Base-by-base conservation (phyloP, 805 yeast species). In the Kazachstania viticola region DNA sequence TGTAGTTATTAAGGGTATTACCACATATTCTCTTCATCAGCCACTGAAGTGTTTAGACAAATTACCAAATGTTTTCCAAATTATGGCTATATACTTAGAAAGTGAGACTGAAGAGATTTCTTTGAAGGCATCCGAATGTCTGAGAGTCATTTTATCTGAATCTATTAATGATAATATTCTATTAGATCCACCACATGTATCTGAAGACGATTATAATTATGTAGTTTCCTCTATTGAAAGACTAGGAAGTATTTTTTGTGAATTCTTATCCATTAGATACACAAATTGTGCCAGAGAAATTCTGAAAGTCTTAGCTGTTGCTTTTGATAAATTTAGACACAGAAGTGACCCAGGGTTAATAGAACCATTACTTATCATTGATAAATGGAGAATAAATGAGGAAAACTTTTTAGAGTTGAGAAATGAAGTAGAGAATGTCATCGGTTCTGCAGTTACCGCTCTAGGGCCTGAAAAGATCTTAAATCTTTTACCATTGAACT, bases 401-500 rank as follows among this genome's bases (percentile, higher is more conserved):
- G 64, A 69, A 21, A 74, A 66, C 34, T 54, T 48, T 29, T 37
- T 48, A 25, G 72, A 75, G 19, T 77, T 79, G 46, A 75, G 80
- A 42, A 69, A 67, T 33, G 88, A 79, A 45, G 78, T 88, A 17
- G 98, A 91, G 53, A 65, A 65, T 17, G 87, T 82, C 3, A 70
- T 91, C 39, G 75, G 83, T 13, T 71, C 84, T 21, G 85, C 93
- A 1, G 74, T 91, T 34, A 54, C 80, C 2, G 71, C 79, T 4
- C 56, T 87, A 54, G 98, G 98, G 3, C 95, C 97, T 8, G 93
- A 80, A 44, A 72, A 66, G 9, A 91, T 91, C 3, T 60, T 88
- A 38, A 57, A 71, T 28, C 62, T 70, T 4, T 64, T 91, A 21
- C 97, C 99, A 5, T 64, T 91, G 48, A 84, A 88, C 49, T 65